These are phyloP conservation scores for Colletotrichum sp. DNA, from an alignment of 2,329 filamentous ascomycete species.

Conservation along the genomic window DNA sequence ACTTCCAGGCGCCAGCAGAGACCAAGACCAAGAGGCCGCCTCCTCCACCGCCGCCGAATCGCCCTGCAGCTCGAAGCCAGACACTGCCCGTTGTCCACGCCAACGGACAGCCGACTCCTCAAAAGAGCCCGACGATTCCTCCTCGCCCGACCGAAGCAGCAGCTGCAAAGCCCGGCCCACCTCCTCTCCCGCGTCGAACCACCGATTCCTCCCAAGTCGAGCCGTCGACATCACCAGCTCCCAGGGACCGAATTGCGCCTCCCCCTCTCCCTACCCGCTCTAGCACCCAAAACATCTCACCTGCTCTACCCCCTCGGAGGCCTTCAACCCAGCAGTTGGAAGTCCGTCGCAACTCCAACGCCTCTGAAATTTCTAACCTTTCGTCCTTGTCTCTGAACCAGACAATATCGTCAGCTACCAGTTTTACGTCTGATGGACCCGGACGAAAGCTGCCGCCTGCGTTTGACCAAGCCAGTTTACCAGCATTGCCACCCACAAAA, in stretches of 20 bases:
- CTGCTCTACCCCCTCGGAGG: conserved; percentile 56
- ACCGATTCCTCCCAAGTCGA: conserved; percentile 27
- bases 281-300: conserved; percentile 43
- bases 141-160: conserved; percentile 34
- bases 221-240: conserved; percentile 26
- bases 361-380: conserved; percentile 60
- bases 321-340: conserved; percentile 48
- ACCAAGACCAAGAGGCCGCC: conserved; percentile 41
- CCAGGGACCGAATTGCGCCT: conserved; percentile 31
- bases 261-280: conserved; percentile 43
- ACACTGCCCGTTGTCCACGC: conserved; percentile 38
- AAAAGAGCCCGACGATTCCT: conserved; percentile 42
- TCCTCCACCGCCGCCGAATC: conserved; percentile 51
- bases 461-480: conserved; percentile 61
- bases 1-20: conserved; percentile 52
- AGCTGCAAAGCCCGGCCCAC: conserved; percentile 33
- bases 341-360: conserved; percentile 58
- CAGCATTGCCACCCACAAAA: conserved; percentile 60
- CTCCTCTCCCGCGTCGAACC: conserved; percentile 43
- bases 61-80: conserved; percentile 39
- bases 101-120: conserved; percentile 18
- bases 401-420: conserved; percentile 52
- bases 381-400: conserved; percentile 57
- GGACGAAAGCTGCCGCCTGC: conserved; percentile 60
- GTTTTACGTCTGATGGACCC: conserved; percentile 47